A percentile compares a stretch with the other conserved stretches of the same genome.
phyloP scores from a whole-genome alignment of 495 filamentous ascomycete genomes.

The Aspergillus coremiiformis region DNA sequence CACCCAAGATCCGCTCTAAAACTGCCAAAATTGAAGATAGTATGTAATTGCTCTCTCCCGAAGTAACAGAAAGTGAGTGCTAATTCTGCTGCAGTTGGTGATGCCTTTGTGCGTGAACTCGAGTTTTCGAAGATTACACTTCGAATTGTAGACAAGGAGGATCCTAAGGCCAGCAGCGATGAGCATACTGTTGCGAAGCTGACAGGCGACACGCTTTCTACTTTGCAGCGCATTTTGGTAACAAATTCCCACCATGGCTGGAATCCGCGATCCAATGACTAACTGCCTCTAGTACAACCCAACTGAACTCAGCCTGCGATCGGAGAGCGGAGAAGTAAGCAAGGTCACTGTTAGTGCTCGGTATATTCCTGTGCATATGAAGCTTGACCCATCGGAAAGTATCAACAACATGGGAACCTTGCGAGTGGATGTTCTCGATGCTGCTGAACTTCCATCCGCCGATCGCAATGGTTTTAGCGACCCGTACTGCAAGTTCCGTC shows the following conservation, averaged over 20 bases:
- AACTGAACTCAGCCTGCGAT: slow-evolving; percentile 68
- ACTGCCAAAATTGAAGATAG: slow-evolving; percentile 71
- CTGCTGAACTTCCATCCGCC: slow-evolving; percentile 76
- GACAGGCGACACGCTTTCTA: slow-evolving; percentile 76
- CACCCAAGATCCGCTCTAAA: slow-evolving; percentile 59
- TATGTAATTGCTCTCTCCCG: slow-evolving; percentile 23
- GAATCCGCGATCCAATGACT: slow-evolving; percentile 9
- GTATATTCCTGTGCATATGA: slow-evolving; percentile 90
- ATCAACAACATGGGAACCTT: slow-evolving; percentile 98
- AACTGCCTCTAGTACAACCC: slow-evolving; percentile 64
- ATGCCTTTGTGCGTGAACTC: slow-evolving; percentile 92
- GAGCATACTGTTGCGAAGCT: slow-evolving; percentile 74
- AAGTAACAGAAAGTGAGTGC: background rate
- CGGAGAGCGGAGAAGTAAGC: slow-evolving; percentile 65
- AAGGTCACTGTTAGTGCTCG: slow-evolving; percentile 85
- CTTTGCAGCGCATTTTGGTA: slow-evolving; percentile 78
- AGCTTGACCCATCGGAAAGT: slow-evolving; percentile 85
- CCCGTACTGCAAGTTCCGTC: slow-evolving; percentile 88
- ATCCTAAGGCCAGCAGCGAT: slow-evolving; percentile 64
- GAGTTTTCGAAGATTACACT: slow-evolving; percentile 92
- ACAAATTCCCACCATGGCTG: slow-evolving; percentile 16
- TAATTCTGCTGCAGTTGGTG: slow-evolving; percentile 51
- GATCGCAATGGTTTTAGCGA: slow-evolving; percentile 96
- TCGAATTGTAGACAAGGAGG: slow-evolving; percentile 65
- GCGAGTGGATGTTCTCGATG: slow-evolving; percentile 85